A percentile compares a stretch with the other conserved stretches of the same genome.
Conservation (phyloP, 192 early-diverging fungal species). For the Dissophora ornata region DNA sequence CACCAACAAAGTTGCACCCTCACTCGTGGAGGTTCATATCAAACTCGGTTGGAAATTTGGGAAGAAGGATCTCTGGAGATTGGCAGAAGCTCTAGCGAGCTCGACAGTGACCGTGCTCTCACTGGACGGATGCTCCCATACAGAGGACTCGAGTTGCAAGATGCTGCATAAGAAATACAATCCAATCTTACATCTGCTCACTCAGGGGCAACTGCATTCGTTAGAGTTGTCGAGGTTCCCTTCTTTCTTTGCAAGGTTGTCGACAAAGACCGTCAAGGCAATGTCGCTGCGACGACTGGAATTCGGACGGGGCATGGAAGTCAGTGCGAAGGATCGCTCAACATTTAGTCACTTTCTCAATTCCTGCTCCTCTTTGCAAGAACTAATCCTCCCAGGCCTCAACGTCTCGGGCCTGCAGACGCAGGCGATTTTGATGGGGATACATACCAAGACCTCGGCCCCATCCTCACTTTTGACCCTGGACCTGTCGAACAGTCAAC, state of each 20-base stretch:
- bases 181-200: conserved; percentile 36
- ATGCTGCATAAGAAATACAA: conserved; percentile 46
- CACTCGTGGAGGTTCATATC: conserved; percentile 44
- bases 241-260: conserved; percentile 30
- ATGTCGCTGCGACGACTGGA: conserved; percentile 23
- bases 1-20: conserved; percentile 45
- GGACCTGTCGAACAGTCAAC: conserved; percentile 29
- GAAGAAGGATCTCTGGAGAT: conserved; percentile 40
- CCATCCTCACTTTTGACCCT: conserved; percentile 12
- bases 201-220: conserved; percentile 36
- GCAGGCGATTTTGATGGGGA: conserved; percentile 29
- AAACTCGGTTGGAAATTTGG: conserved; percentile 49
- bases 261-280: conserved; percentile 24
- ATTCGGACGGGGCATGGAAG: conserved; percentile 37
- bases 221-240: conserved; percentile 33
- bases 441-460: not conserved
- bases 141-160: conserved; percentile 32
- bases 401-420: conserved; percentile 18
- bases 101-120: conserved; percentile 47
- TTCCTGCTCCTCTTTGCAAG: conserved; percentile 35
- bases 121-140: conserved; percentile 28
- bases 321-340: conserved; percentile 8
- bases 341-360: conserved; percentile 18
- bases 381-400: conserved; percentile 32
- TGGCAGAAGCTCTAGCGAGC: conserved; percentile 28